These are phyloP conservation scores for Penicillium brasilianum DNA, from an alignment of 2,329 filamentous ascomycete species.

Conservation along the genomic window DNA sequence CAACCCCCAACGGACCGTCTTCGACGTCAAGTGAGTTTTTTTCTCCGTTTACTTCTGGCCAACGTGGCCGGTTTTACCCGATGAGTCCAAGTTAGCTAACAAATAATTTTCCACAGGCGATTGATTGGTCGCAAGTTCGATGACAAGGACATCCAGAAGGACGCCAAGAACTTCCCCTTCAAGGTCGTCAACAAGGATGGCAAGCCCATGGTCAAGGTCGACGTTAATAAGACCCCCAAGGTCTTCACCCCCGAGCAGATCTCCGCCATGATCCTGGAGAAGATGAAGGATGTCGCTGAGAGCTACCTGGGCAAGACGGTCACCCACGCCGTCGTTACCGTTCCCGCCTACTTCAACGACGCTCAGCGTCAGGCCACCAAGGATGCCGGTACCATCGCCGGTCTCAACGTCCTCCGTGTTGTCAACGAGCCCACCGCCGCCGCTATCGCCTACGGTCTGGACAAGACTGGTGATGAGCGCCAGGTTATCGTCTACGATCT, in stretches of 20 bases:
- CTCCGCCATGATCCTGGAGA: slow-evolving; percentile 68
- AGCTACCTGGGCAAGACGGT: slow-evolving; percentile 65
- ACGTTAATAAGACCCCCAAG: slow-evolving; percentile 63
- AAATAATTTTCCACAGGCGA: slow-evolving; percentile 60
- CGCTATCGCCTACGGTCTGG: slow-evolving; percentile 91
- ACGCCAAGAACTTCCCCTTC: slow-evolving; percentile 99
- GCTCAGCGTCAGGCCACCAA: slow-evolving; percentile 96
- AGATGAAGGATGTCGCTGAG: slow-evolving; percentile 71
- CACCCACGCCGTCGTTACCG: slow-evolving; percentile 77
- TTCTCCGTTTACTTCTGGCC: neutral
- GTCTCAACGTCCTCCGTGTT: slow-evolving; percentile 92
- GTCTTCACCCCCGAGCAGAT: slow-evolving; percentile 70
- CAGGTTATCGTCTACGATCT: slow-evolving; percentile 94
- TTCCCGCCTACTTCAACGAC: slow-evolving; percentile 98
- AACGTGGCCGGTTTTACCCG: neutral
- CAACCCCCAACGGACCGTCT: slow-evolving; percentile 78
- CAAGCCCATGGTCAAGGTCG: slow-evolving; percentile 81
- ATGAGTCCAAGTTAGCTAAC: slow-evolving; percentile 37
- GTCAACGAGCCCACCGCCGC: slow-evolving; percentile 97
- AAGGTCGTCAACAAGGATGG: slow-evolving; percentile 86
- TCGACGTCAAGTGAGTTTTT: slow-evolving; percentile 76
- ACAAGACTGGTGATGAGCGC: slow-evolving; percentile 81
- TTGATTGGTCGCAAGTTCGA: slow-evolving; percentile 82
- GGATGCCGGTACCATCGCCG: slow-evolving; percentile 89
- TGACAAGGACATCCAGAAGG: slow-evolving; percentile 86